These are phyloP conservation scores for Alternaria arborescens DNA, from an alignment of 2,329 filamentous ascomycete species.

Conservation along the genomic window DNA sequence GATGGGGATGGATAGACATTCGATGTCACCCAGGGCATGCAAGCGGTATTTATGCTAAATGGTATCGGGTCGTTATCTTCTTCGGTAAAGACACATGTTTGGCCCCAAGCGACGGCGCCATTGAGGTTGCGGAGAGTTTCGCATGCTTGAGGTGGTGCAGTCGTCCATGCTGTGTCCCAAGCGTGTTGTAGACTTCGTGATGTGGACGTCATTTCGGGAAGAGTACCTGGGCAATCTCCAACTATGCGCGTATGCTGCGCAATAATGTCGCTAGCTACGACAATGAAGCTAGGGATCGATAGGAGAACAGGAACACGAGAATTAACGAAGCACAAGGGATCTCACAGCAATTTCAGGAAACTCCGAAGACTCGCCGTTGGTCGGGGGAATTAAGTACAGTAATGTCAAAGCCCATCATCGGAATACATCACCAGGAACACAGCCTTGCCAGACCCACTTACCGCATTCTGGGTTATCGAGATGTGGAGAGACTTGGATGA, in stretches of 20 bases:
- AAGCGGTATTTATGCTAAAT: conserved; percentile 74
- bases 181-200: conserved; percentile 24
- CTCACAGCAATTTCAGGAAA: not conserved
- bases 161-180: conserved; percentile 28
- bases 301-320: not conserved
- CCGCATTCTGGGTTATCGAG: conserved; percentile 1
- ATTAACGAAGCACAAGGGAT: not conserved
- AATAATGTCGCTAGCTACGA: not conserved
- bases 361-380: not conserved
- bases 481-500: conserved; percentile 8
- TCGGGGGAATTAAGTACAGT: conserved; percentile 5
- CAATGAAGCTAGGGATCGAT: not conserved
- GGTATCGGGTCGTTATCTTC: conserved; percentile 75
- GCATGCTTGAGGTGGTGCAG: conserved; percentile 28
- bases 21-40: conserved; percentile 34
- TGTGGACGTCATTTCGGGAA: conserved; percentile 21
- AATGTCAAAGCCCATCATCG: conserved; percentile 5
- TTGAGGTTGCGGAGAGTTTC: conserved; percentile 25
- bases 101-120: conserved; percentile 69
- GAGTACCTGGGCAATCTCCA: not conserved
- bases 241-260: not conserved
- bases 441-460: conserved; percentile 22
- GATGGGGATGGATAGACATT: conserved; percentile 14
- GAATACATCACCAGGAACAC: conserved; percentile 11
- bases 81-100: conserved; percentile 82